These are phyloP conservation scores for Stellera chamaejasme DNA, from an alignment of 345 rosid species.

Conservation along the genomic window DNA sequence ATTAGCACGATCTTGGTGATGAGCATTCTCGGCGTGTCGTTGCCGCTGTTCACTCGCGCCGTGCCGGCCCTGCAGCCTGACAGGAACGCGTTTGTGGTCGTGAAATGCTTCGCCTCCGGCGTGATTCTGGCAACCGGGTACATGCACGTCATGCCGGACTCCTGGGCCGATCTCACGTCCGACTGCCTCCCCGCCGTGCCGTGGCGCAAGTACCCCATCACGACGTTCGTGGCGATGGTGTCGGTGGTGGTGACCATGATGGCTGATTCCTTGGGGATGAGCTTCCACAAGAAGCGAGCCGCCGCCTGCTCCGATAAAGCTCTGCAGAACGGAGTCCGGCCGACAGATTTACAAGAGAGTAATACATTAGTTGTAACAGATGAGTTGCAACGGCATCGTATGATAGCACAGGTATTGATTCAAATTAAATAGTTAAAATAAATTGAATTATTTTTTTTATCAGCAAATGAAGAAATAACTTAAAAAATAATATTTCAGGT, in stretches of 20 bases:
- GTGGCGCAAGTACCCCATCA: conserved; percentile 79
- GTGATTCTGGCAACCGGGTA: conserved; percentile 79
- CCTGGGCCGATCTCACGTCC: conserved; percentile 61
- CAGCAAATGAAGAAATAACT: background rate
- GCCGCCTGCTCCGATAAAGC: background rate
- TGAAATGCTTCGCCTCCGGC: conserved; percentile 69
- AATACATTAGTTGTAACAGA: background rate
- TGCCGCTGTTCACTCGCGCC: conserved; percentile 45
- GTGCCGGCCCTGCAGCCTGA: conserved; percentile 60
- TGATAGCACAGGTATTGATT: conserved; percentile 10
- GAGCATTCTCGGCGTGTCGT: conserved; percentile 55
- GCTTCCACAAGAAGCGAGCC: conserved; percentile 29
- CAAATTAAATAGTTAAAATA: background rate
- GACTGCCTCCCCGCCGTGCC: conserved; percentile 53
- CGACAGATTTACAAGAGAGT: background rate
- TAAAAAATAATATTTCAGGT: conserved; percentile 28
- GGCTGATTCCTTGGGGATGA: conserved; percentile 63
- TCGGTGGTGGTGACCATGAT: conserved; percentile 48
- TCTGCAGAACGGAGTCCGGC: background rate
- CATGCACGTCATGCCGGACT: conserved; percentile 87
- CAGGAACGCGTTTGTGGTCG: conserved; percentile 35
- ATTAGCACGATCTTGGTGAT: conserved; percentile 24
- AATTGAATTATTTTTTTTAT: no score
- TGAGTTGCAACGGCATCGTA: conserved; percentile 8
- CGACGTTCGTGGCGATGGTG: conserved; percentile 78